Conservation (phyloP, 352 stramenopile species). For the Blastocystis hominis region DNA sequence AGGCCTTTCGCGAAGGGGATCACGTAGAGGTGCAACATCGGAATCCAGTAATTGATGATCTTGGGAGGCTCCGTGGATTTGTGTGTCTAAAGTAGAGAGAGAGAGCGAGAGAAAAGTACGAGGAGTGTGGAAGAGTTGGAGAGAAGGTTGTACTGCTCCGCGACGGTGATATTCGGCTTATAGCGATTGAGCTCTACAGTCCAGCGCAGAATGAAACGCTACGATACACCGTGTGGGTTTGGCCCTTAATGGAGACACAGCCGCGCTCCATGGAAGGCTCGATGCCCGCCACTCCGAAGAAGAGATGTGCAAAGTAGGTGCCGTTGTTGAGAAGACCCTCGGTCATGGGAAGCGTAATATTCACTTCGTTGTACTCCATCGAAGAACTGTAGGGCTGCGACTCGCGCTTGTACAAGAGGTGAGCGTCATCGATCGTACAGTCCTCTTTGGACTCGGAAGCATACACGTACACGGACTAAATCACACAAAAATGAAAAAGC, state of each 20-base stretch:
- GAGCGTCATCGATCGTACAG: neutral
- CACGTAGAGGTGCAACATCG: constrained; percentile 51
- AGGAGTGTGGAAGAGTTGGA: constrained; percentile 4
- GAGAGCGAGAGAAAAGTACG: neutral
- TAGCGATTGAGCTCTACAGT: constrained; percentile 49
- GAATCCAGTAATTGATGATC: constrained; percentile 53
- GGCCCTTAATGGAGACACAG: neutral
- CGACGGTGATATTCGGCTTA: constrained; percentile 32
- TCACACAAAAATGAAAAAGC: neutral
- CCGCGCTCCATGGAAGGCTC: neutral
- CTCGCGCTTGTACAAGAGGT: constrained; percentile 38
- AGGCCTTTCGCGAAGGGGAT: constrained; percentile 36
- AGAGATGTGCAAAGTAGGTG: constrained; percentile 74
- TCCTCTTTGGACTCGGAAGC: neutral
- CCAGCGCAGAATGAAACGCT: neutral
- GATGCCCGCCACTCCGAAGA: constrained; percentile 63
- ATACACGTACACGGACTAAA: constrained; percentile 53
- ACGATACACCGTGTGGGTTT: constrained; percentile 43
- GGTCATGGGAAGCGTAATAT: constrained; percentile 68
- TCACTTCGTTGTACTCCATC: constrained; percentile 62
- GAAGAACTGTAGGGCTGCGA: neutral
- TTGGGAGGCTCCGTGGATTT: neutral
- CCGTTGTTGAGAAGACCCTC: constrained; percentile 67
- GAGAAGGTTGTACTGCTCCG: constrained; percentile 43
- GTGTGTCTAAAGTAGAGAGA: neutral